Evolutionary conservation across 2,329 filamentous ascomycete species (phyloP).

Genomic region (Xylariaceae sp.): DNA sequence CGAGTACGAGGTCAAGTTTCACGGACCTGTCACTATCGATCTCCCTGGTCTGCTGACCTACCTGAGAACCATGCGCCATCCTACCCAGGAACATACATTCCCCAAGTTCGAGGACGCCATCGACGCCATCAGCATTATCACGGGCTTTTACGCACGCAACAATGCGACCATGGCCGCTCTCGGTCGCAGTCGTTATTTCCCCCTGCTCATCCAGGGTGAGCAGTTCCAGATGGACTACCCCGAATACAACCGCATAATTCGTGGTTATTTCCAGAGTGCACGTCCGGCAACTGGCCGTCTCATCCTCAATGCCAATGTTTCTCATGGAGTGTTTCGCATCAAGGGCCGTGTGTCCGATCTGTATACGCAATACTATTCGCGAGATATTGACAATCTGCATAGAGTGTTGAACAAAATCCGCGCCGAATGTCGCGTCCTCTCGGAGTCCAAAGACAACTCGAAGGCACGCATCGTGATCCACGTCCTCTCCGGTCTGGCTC

Average conservation of each 20-base stretch:
- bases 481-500: slow-evolving; percentile 28
- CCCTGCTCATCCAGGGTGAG: slow-evolving; percentile 33
- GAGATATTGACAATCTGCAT: background rate
- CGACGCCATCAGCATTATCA: slow-evolving; percentile 49
- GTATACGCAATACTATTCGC: no score
- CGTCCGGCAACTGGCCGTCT: slow-evolving; percentile 49
- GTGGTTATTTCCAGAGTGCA: slow-evolving; percentile 54
- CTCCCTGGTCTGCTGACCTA: slow-evolving; percentile 42
- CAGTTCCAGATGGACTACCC: slow-evolving; percentile 27
- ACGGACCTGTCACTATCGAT: slow-evolving; percentile 36
- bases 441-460: slow-evolving; percentile 19
- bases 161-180: slow-evolving; percentile 37
- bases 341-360: slow-evolving; percentile 32
- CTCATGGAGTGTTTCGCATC: slow-evolving; percentile 49
- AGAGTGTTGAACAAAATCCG: slow-evolving; percentile 23
- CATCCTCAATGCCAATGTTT: slow-evolving; percentile 52
- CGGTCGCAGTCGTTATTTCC: slow-evolving; percentile 47
- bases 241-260: slow-evolving; percentile 37
- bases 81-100: slow-evolving; percentile 35
- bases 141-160: slow-evolving; percentile 42
- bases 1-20: slow-evolving; percentile 39
- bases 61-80: slow-evolving; percentile 40
- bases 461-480: slow-evolving; percentile 22
- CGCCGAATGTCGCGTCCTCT: slow-evolving; percentile 19
- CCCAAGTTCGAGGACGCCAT: slow-evolving; percentile 46